These are phyloP conservation scores for Cytospora piceae DNA, from an alignment of 2,329 filamentous ascomycete species.

Conservation along the genomic window DNA sequence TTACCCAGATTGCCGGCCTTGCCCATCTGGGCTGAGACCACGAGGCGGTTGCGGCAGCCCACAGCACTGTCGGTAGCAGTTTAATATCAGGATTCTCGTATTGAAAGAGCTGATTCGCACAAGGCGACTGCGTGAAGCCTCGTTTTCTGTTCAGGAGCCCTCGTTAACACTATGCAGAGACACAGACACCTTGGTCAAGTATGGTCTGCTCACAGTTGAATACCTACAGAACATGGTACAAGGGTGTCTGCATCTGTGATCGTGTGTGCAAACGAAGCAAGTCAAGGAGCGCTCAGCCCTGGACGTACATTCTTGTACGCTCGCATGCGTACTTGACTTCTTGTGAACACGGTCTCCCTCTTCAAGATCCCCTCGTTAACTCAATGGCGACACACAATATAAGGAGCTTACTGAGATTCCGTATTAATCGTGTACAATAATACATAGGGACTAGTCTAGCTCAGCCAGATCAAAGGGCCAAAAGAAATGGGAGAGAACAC, in stretches of 20 bases:
- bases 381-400: background rate
- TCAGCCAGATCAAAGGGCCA: background rate
- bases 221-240: background rate
- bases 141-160: background rate
- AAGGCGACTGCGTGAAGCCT: background rate
- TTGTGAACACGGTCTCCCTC: background rate
- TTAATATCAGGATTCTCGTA: background rate
- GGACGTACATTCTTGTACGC: background rate
- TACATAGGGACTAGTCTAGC: background rate
- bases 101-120: background rate
- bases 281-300: background rate
- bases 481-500: background rate
- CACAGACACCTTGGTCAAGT: background rate
- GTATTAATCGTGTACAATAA: background rate
- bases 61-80: background rate
- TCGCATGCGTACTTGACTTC: background rate
- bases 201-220: background rate
- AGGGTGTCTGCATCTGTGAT: background rate
- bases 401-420: background rate
- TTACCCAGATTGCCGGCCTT: background rate
- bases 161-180: background rate
- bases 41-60: background rate
- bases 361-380: background rate
- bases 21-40: background rate
- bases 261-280: background rate